Base-by-base conservation (phyloP, 805 yeast genomes). In the Nakazawaea holstii region DNA sequence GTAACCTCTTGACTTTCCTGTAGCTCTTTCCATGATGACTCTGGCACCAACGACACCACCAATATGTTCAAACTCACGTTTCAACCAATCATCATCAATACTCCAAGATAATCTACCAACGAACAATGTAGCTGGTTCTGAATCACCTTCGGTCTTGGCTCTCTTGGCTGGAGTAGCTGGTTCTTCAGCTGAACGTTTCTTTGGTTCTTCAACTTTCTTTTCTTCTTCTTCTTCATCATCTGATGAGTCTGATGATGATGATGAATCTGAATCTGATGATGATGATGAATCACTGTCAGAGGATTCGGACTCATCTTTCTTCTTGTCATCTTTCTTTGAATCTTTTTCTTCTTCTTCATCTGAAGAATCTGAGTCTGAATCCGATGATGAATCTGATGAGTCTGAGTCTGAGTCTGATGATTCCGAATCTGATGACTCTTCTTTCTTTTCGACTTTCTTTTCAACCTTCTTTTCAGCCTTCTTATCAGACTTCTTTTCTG, bases 21-120 rank as follows among this genome's bases (percentile, higher is more conserved):
- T 79, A 52, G 85, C 86, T 73, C 94, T 86, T 71, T 94, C 98
- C 69, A 82, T 80, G 66, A 94, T 88, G 56, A 94, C 96, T 73
- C 99, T 84, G 56, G 98, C 97, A 59, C 82, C 67, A 33, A 79
- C 60, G 51, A 90, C 94, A 68, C 95, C 96, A 45, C 92, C 96
- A 52, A 68, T 51, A 53, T 76, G 79, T 66, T 84, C 90, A 67
- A 94, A 94, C 73, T 88, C 97, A 52, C 83, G 73, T 69, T 76
- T 76, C 67, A 94, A 81, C 96, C 96, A 87, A 51, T 84, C 95
- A 65, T 91, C 97, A 63, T 94, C 99, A 61, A 94, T 79, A 69
- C 82, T 86, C 98, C 98, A 94, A 17, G 98, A 90, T 62, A 94
- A 80, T 74, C 98, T 84, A 61, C 99, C 99, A 55, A 91, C 98